Evolutionary conservation across 805 yeast species (phyloP), one percentile per base, ranked within the genome.

Genomic region (Spathaspora gorwiae): DNA sequence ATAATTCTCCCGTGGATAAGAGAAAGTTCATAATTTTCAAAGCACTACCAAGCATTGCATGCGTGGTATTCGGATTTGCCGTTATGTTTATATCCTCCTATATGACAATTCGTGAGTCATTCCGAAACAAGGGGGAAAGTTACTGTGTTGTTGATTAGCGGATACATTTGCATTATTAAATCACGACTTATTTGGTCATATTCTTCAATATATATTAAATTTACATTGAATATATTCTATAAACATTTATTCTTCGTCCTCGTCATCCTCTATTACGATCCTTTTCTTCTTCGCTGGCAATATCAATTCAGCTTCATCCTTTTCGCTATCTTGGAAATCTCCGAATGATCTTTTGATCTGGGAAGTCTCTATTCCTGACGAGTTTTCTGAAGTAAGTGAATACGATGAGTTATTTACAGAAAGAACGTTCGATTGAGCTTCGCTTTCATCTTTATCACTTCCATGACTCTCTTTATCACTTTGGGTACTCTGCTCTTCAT

Each of bases 81-180:
- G 85, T 92, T 12, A 85, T 92, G 94, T 50, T 87, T 29, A 68
- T 89, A 11, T 86, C 96, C n/a, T 83, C 95, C 0, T 65, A 76
- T 14, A 90, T 85, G 70, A 87, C 95, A 1, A 71, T 88, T 3
- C 48, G 26, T n/a, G 72, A 12, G 68, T 73, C 34, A 68, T 81
- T 26, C 31, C 74, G 11, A 58, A 62, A 8, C 51, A 47, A 34
- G 27, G 69, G 62, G 8, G 66, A 63, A 9, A 75, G 64, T 15
- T 84, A 81, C 50, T 83, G 88, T 61, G 70, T 66, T 35, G 63
- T 52, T 26, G 70, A 64, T 45, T 61, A 56, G 24, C 24, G 24
- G 24, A 19, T 19, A 19, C 24, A 19, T 19, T 19, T 19, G 24
- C 24, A 19, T 19, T 19, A 19, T 19, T 19, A 19, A 19, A 19